A percentile compares a stretch with the other conserved stretches of the same genome.
phyloP scores from a whole-genome alignment of 225 moss, liverwort and hornwort species.

The Physcomitrellopsis africana region DNA sequence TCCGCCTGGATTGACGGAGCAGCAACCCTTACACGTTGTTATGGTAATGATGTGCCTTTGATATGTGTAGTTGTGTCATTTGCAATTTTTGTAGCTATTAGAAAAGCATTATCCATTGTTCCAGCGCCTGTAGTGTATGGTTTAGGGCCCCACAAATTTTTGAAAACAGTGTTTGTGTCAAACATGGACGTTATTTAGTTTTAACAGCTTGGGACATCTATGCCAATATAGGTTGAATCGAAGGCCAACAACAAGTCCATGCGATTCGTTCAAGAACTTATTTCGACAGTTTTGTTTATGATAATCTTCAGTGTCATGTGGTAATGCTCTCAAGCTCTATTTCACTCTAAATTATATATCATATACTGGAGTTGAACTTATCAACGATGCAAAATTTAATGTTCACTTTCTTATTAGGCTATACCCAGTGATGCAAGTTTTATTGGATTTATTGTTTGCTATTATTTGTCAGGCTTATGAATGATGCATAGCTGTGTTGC shows the following conservation, averaged over 20 bases:
- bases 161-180: background rate
- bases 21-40: conserved; percentile 94
- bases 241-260: conserved; percentile 93
- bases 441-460: background rate
- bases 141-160: background rate
- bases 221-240: conserved; percentile 77
- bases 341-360: background rate
- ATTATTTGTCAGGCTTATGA: conserved; percentile 37
- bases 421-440: background rate
- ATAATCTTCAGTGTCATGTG: conserved; percentile 99
- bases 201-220: background rate
- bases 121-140: conserved; percentile 1
- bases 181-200: background rate
- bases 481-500: conserved; percentile 43
- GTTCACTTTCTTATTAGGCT: background rate
- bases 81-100: background rate
- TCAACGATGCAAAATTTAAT: background rate
- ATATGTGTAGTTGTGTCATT: conserved; percentile 21
- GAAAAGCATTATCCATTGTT: background rate
- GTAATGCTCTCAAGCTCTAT: conserved; percentile 46
- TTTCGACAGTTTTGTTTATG: conserved; percentile 96
- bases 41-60: conserved; percentile 58
- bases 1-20: conserved; percentile 90
- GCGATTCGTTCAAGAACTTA: conserved; percentile 97
- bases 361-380: background rate